A percentile compares a stretch with the other conserved stretches of the same genome.
Conservation (phyloP, 179 eudicot species). For the Silene vulgaris region DNA sequence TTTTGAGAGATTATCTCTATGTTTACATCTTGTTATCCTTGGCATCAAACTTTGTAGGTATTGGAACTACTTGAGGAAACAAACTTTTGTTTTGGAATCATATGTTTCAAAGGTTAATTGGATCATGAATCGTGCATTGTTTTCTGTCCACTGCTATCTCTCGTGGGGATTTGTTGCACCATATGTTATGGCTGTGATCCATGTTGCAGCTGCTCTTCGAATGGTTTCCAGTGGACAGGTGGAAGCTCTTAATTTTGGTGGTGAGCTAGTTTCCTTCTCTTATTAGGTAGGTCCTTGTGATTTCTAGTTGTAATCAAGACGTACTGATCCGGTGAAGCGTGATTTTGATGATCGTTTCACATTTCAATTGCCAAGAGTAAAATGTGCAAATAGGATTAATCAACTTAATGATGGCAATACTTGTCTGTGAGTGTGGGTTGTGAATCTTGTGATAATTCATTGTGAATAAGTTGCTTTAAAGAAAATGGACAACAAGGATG, state of each 20-base stretch:
- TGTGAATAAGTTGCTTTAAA: too few relatives aligned
- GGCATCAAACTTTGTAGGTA: slow-evolving; percentile 45
- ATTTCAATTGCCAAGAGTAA: background rate
- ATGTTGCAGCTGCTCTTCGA: slow-evolving; percentile 68
- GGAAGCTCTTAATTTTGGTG: slow-evolving; percentile 41
- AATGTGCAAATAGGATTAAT: too few relatives aligned
- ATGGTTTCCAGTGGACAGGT: slow-evolving; percentile 38
- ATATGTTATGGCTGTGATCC: slow-evolving; percentile 71
- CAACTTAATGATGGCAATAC: too few relatives aligned
- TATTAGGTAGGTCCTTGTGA: slow-evolving; percentile 10
- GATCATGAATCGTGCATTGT: slow-evolving; percentile 91
- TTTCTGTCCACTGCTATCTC: slow-evolving; percentile 77
- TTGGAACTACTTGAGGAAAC: slow-evolving; percentile 97
- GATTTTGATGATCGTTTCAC: background rate
- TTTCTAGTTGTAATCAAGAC: background rate
- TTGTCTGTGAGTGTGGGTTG: too few relatives aligned
- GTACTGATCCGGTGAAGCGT: background rate
- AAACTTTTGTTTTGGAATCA: slow-evolving; percentile 93
- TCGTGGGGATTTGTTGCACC: slow-evolving; percentile 97
- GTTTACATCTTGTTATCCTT: background rate
- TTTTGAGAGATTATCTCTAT: background rate
- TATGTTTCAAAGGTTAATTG: slow-evolving; percentile 70
- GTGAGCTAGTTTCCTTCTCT: slow-evolving; percentile 41
- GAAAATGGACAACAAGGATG: too few relatives aligned
- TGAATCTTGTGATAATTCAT: too few relatives aligned